Percentiles rank a stretch among this genome's conserved stretches.
These are phyloP conservation scores for Rutidosis leptorrhynchoides DNA, from an alignment of 129 eudicot species.

Conservation along the genomic window DNA sequence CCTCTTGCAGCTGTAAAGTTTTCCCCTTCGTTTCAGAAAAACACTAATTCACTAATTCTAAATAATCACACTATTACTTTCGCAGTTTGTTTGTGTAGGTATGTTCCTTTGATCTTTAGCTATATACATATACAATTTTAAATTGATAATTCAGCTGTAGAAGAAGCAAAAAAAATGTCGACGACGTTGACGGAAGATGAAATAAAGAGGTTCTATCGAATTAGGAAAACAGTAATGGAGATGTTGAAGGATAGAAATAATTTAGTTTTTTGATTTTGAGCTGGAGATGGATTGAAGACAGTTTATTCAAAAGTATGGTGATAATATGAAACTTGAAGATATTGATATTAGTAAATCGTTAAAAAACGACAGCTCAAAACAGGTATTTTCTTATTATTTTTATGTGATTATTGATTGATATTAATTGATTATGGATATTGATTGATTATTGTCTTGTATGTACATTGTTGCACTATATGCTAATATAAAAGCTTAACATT, in stretches of 20 bases:
- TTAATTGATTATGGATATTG: no score
- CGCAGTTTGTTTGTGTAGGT: background rate
- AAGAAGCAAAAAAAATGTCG: slow-evolving; percentile 23
- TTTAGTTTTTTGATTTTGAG: slow-evolving; percentile 63
- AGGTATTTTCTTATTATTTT: slow-evolving; percentile 37
- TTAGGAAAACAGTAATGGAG: slow-evolving; percentile 73
- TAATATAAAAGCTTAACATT: no score
- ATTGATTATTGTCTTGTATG: no score
- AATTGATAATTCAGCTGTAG: slow-evolving; percentile 11
- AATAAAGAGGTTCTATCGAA: slow-evolving; percentile 54
- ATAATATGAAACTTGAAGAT: slow-evolving; percentile 80
- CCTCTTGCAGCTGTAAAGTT: background rate
- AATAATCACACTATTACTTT: background rate
- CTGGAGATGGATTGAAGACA: slow-evolving; percentile 60
- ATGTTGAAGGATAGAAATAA: slow-evolving; percentile 80
- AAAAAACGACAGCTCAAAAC: slow-evolving; percentile 55
- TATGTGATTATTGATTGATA: background rate
- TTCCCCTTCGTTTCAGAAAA: slow-evolving; percentile 8
- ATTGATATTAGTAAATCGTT: slow-evolving; percentile 52
- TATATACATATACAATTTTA: background rate
- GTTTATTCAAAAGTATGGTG: slow-evolving; percentile 69
- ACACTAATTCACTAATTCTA: slow-evolving; percentile 21
- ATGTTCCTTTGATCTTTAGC: background rate
- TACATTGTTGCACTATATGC: no score
- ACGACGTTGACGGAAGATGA: slow-evolving; percentile 66